Conservation (phyloP, 2,329 filamentous ascomycete species). For the Teratosphaeria nubilosa region DNA sequence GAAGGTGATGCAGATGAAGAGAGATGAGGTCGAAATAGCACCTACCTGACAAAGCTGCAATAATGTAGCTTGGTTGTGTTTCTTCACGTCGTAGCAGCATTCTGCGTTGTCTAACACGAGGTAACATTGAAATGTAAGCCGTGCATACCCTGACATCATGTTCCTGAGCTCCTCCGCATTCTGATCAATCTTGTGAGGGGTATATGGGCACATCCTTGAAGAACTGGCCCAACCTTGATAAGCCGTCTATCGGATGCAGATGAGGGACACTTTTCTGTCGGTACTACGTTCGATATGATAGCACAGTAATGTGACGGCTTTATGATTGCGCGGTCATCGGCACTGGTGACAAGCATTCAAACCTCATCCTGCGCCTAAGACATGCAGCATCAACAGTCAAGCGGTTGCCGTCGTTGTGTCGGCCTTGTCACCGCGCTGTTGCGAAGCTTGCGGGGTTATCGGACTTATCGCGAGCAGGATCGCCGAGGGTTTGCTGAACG, state of each 20-base stretch:
- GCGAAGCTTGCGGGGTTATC: background rate
- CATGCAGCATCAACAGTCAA: background rate
- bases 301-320: background rate
- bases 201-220: background rate
- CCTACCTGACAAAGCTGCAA: background rate
- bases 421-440: background rate
- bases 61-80: background rate
- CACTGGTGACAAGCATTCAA: background rate
- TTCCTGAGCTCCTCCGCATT: constrained; percentile 3
- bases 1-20: background rate
- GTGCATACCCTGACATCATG: constrained; percentile 3
- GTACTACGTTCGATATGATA: background rate
- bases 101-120: background rate
- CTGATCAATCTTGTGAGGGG: constrained; percentile 2
- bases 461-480: background rate
- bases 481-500: too few species aligned
- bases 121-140: constrained; percentile 1
- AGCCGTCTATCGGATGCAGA: background rate
- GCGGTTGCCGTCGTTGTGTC: background rate
- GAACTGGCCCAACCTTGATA: background rate
- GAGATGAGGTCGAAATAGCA: background rate
- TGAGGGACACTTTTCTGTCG: background rate
- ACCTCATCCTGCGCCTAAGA: background rate
- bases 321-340: background rate
- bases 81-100: constrained; percentile 4